A percentile compares a stretch with the other conserved stretches of the same genome.
These are phyloP conservation scores for Dendryphion nanum DNA, from an alignment of 2,329 filamentous ascomycete species.

Conservation along the genomic window DNA sequence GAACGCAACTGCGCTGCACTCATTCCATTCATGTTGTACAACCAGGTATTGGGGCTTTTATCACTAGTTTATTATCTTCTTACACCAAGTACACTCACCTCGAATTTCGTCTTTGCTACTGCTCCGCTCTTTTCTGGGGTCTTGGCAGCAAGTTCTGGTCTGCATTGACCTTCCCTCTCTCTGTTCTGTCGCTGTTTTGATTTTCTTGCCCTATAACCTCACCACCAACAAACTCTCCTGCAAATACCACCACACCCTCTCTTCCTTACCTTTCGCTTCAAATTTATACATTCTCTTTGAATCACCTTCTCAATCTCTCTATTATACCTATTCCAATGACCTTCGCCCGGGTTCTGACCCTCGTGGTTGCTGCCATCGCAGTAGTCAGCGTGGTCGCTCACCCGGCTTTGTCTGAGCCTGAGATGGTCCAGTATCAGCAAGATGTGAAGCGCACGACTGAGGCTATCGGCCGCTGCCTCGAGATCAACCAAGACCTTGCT, in stretches of 20 bases:
- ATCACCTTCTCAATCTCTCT: neutral
- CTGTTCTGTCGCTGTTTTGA: neutral
- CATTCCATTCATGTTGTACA: too few species aligned
- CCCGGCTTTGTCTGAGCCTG: conserved; percentile 4
- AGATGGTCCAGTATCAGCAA: conserved; percentile 9
- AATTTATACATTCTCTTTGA: too few species aligned
- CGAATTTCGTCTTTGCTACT: too few species aligned
- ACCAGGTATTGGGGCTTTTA: too few species aligned
- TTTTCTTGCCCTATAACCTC: neutral
- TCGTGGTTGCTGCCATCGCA: conserved; percentile 2
- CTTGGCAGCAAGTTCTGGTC: too few species aligned
- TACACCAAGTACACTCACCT: too few species aligned
- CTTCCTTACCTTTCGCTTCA: too few species aligned
- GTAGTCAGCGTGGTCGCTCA: conserved; percentile 4
- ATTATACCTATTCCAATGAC: neutral
- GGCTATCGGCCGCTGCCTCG: conserved; percentile 8
- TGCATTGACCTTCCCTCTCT: neutral
- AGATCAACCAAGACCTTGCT: conserved; percentile 6
- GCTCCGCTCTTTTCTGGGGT: too few species aligned
- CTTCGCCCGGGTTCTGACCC: neutral
- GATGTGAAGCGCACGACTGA: conserved; percentile 5
- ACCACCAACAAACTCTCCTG: too few species aligned
- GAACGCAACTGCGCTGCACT: too few species aligned
- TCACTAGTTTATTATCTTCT: too few species aligned
- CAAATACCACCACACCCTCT: too few species aligned